Percentiles rank a stretch among this genome's conserved stretches.
Evolutionary conservation across 2,329 filamentous ascomycete genomes (phyloP).

Genomic region (Aspergillus puulaauensis): DNA sequence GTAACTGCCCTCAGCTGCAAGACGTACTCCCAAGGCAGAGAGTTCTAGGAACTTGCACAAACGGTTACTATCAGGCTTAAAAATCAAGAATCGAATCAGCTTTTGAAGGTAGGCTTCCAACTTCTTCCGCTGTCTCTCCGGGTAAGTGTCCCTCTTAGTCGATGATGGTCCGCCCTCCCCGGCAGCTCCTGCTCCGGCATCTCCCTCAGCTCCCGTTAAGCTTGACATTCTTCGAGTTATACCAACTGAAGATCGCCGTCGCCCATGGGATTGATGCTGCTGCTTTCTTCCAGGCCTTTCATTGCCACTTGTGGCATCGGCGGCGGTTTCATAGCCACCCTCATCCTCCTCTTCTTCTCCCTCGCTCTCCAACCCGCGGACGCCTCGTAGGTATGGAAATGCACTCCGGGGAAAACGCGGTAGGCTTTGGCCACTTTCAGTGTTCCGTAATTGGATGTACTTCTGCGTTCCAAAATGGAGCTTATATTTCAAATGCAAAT

Average conservation of each 20-base stretch:
- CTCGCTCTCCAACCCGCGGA: constrained; percentile 76
- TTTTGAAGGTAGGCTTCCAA: constrained; percentile 88
- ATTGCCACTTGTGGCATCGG: constrained; percentile 68
- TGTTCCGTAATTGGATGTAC: constrained; percentile 68
- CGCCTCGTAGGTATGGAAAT: constrained; percentile 83
- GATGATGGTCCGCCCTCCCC: constrained; percentile 38
- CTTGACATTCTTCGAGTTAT: constrained; percentile 61
- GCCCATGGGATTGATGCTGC: constrained; percentile 36
- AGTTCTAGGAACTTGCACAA: constrained; percentile 94
- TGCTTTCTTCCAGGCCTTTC: constrained; percentile 54
- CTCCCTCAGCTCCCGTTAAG: constrained; percentile 39
- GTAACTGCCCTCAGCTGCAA: constrained; percentile 93
- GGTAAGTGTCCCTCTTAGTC: constrained; percentile 59
- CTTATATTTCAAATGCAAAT: constrained; percentile 92
- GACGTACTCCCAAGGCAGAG: constrained; percentile 86
- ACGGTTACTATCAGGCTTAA: constrained; percentile 90
- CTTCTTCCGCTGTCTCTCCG: constrained; percentile 79
- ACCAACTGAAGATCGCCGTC: constrained; percentile 55
- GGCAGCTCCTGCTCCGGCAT: constrained; percentile 34
- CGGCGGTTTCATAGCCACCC: constrained; percentile 49
- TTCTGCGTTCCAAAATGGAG: constrained; percentile 80
- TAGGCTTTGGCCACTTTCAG: constrained; percentile 72
- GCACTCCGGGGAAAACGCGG: constrained; percentile 87
- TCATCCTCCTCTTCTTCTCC: constrained; percentile 68
- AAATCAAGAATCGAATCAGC: constrained; percentile 96